Percentiles rank a stretch among this genome's conserved stretches.
phyloP scores from a whole-genome alignment of 2,329 filamentous ascomycete genomes.

The Penicillium sp. region DNA sequence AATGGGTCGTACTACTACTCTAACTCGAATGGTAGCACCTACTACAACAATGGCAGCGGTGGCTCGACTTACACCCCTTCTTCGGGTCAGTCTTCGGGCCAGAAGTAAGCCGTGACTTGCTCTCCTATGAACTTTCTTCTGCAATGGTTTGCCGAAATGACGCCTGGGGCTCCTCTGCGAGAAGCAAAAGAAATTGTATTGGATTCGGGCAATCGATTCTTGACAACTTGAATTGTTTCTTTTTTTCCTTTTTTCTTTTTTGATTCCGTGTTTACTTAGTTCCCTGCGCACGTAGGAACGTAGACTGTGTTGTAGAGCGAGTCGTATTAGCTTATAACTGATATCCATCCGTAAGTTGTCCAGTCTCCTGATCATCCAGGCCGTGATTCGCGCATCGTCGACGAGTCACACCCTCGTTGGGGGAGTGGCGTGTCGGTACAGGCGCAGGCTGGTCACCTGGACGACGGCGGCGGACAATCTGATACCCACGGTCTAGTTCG shows the following conservation, averaged over 20 bases:
- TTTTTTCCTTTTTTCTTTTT: too few species aligned
- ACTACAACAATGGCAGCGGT: slow-evolving; percentile 62
- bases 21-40: slow-evolving; percentile 66
- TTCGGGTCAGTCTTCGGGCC: slow-evolving; percentile 6
- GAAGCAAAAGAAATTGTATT: too few species aligned
- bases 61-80: slow-evolving; percentile 60
- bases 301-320: too few species aligned
- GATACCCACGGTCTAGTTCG: slow-evolving; percentile 81
- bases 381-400: slow-evolving; percentile 24
- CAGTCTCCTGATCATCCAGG: slow-evolving; percentile 21
- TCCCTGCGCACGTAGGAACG: too few species aligned
- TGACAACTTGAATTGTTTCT: too few species aligned
- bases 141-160: too few species aligned
- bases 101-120: too few species aligned
- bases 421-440: slow-evolving; percentile 16
- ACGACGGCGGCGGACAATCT: slow-evolving; percentile 61
- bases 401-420: slow-evolving; percentile 31
- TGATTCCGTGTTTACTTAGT: too few species aligned
- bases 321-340: too few species aligned
- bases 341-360: slow-evolving; percentile 13
- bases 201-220: too few species aligned
- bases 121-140: too few species aligned
- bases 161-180: too few species aligned
- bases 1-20: slow-evolving; percentile 71
- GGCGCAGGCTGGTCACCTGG: slow-evolving; percentile 29